Evolutionary conservation across 371 early-diverging fungal species (phyloP).

Genomic region (Umbelopsis sp.): DNA sequence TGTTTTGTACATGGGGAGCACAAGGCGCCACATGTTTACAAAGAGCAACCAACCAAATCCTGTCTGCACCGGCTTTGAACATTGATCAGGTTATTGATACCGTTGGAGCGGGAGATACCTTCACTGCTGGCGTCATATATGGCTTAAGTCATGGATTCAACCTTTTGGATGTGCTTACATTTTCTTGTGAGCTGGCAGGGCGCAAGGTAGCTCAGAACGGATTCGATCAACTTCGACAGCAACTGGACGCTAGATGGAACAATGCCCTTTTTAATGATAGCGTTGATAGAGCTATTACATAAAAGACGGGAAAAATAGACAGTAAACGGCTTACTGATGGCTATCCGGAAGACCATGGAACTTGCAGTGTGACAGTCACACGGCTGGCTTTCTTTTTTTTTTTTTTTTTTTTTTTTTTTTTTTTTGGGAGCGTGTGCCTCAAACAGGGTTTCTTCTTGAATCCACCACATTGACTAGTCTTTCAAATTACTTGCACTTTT

Average conservation of each 20-base stretch:
- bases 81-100: conserved; percentile 55
- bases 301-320: neutral
- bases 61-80: conserved; percentile 44
- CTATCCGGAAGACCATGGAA: neutral
- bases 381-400: conserved; percentile 12
- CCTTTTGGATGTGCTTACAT: conserved; percentile 36
- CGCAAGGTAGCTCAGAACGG: conserved; percentile 65
- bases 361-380: neutral
- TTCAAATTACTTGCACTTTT: neutral
- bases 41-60: conserved; percentile 37
- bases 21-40: conserved; percentile 55
- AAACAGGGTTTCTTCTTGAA: neutral
- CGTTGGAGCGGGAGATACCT: conserved; percentile 75
- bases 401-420: conserved; percentile 10
- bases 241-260: conserved; percentile 1
- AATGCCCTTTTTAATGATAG: too few species aligned
- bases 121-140: conserved; percentile 66
- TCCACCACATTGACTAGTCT: neutral
- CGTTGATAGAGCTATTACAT: too few species aligned
- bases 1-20: conserved; percentile 66
- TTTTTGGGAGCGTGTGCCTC: conserved; percentile 1
- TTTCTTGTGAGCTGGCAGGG: conserved; percentile 62
- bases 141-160: conserved; percentile 39
- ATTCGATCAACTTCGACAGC: conserved; percentile 47
- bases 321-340: too few species aligned